Evolutionary conservation across 768 basidiomycete genomes (phyloP).

Genomic region (Hydnomerulius pinastri): DNA sequence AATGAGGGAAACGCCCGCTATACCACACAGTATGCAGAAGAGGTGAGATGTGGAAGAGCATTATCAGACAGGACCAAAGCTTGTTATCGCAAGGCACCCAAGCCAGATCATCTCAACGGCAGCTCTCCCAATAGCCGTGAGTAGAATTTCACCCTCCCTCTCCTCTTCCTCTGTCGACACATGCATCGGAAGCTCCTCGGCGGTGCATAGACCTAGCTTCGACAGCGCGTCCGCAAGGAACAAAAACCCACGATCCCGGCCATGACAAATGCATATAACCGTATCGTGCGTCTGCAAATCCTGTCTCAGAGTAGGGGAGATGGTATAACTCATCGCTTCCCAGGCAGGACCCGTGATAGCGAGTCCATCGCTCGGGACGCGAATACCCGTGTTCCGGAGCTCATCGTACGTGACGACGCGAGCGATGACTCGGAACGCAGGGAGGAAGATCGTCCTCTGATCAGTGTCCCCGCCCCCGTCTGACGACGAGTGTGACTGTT

Average conservation of each 20-base stretch:
- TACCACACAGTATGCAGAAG: slow-evolving; percentile 10
- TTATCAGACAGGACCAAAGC: slow-evolving; percentile 33
- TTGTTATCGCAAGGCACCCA: slow-evolving; percentile 51
- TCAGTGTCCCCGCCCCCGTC: slow-evolving; percentile 31
- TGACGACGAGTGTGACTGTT: slow-evolving; percentile 28
- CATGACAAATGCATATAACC: slow-evolving; percentile 59
- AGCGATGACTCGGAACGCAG: slow-evolving; percentile 72
- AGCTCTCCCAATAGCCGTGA: slow-evolving; percentile 51
- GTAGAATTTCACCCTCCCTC: slow-evolving; percentile 41
- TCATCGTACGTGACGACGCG: slow-evolving; percentile 74
- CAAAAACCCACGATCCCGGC: slow-evolving; percentile 68
- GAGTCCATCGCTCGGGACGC: slow-evolving; percentile 71
- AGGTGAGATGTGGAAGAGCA: background rate
- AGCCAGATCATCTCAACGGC: slow-evolving; percentile 58
- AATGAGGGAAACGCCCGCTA: slow-evolving; percentile 10
- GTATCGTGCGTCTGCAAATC: slow-evolving; percentile 41
- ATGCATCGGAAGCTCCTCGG: slow-evolving; percentile 21
- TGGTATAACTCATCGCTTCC: slow-evolving; percentile 41
- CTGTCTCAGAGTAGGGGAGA: slow-evolving; percentile 33
- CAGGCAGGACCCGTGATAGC: slow-evolving; percentile 65
- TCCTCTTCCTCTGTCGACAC: slow-evolving; percentile 40
- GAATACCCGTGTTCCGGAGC: slow-evolving; percentile 70
- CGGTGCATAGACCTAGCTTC: slow-evolving; percentile 65
- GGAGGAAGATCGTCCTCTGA: slow-evolving; percentile 53
- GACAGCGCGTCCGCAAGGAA: slow-evolving; percentile 80